Evolutionary conservation across 139 green algal species (phyloP).

Genomic region (Chlorella sorokiniana): DNA sequence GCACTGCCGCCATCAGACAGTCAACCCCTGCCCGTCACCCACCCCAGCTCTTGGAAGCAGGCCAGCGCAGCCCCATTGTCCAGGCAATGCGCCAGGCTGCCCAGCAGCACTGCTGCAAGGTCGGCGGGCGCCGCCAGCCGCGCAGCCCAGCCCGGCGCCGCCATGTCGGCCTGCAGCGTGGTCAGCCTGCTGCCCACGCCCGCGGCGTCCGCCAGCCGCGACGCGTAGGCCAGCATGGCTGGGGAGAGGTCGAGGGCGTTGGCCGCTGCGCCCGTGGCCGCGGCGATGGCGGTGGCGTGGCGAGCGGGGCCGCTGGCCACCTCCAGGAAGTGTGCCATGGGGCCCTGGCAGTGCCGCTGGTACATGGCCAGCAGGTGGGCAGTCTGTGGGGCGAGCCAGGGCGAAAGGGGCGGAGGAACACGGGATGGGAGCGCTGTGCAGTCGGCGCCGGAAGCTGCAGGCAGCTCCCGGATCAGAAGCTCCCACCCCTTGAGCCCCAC

Average conservation of each 20-base stretch:
- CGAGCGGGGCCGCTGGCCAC: constrained; percentile 40
- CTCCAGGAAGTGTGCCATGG: constrained; percentile 33
- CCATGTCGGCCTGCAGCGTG: constrained; percentile 41
- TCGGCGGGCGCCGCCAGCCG: constrained; percentile 28
- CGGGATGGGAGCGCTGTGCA: not conserved
- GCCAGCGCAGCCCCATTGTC: constrained; percentile 38
- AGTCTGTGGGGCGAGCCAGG: not conserved
- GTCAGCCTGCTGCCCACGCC: constrained; percentile 22
- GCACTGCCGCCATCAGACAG: not conserved
- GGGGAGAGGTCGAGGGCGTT: constrained; percentile 29
- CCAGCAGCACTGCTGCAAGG: constrained; percentile 38
- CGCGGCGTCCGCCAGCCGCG: not conserved
- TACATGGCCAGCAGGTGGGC: constrained; percentile 32
- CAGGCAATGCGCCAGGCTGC: constrained; percentile 42
- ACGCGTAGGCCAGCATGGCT: constrained; percentile 37
- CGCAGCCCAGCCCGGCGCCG: not conserved
- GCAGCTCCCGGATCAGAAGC: not conserved
- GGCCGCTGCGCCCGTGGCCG: not conserved
- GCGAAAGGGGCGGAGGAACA: not conserved
- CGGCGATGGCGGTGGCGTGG: constrained; percentile 20
- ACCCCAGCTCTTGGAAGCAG: constrained; percentile 36
- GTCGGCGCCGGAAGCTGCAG: not conserved
- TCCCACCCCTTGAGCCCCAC: not conserved
- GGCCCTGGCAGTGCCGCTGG: not conserved
- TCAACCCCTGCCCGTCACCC: not conserved